Percentiles rank a stretch among this genome's conserved stretches.
These are phyloP conservation scores for Holtermannia corniformis DNA, from an alignment of 768 basidiomycete species.

Conservation along the genomic window DNA sequence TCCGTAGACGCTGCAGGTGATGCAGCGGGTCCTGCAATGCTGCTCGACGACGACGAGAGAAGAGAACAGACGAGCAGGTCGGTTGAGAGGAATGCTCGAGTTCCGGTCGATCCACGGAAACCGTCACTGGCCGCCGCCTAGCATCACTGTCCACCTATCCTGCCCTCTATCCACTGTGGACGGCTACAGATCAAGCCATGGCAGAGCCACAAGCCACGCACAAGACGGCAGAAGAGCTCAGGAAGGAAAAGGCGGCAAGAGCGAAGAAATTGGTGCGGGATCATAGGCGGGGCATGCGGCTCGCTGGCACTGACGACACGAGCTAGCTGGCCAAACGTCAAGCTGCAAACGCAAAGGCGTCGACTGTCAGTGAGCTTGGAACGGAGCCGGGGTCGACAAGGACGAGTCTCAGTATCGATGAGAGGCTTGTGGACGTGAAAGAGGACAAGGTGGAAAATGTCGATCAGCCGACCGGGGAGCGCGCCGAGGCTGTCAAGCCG, in stretches of 20 bases:
- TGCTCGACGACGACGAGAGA: too few species aligned
- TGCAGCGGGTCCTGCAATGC: too few species aligned
- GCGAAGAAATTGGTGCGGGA: constrained; percentile 40
- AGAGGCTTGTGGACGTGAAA: background rate
- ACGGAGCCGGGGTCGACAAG: constrained; percentile 13
- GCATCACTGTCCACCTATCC: too few species aligned
- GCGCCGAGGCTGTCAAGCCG: background rate
- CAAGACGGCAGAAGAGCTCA: constrained; percentile 17
- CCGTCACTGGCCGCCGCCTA: too few species aligned
- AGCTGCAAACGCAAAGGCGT: constrained; percentile 19
- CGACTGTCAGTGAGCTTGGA: constrained; percentile 8
- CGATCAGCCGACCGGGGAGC: background rate
- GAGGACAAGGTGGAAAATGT: background rate
- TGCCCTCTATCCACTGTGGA: too few species aligned
- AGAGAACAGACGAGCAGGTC: too few species aligned
- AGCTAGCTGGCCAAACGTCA: constrained; percentile 22
- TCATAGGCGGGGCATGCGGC: constrained; percentile 11
- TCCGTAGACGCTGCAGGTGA: too few species aligned
- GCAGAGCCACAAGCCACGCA: too few species aligned
- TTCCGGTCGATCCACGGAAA: too few species aligned
- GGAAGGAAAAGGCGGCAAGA: constrained; percentile 38
- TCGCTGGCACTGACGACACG: background rate
- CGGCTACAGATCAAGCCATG: too few species aligned
- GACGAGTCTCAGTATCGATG: constrained; percentile 30
- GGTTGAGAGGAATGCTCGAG: too few species aligned